Evolutionary conservation across 805 yeast genomes (phyloP).

Genomic region (Pichia cabralensis): DNA sequence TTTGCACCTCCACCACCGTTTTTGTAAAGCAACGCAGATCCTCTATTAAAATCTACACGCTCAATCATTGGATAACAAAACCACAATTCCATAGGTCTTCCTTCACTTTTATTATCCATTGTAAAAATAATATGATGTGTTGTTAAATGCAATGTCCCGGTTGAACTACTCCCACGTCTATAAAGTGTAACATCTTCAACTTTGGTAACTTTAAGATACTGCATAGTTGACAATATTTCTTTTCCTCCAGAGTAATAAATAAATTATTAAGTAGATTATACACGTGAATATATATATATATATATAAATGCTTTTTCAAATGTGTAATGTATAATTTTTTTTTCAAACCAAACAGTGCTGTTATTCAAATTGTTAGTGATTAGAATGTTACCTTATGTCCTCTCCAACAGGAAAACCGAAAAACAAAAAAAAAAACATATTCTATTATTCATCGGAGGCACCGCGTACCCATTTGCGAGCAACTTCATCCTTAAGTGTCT

Average conservation of each 20-base stretch:
- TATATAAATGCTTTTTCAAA: too few relatives aligned
- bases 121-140: slow-evolving; percentile 70
- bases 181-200: slow-evolving; percentile 38
- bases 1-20: not conserved
- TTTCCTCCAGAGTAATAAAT: not conserved
- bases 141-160: slow-evolving; percentile 59
- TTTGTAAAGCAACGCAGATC: slow-evolving; percentile 32
- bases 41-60: slow-evolving; percentile 44
- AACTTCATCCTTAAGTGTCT: slow-evolving; percentile 39
- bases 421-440: not conserved
- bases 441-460: slow-evolving; percentile 6
- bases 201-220: slow-evolving; percentile 43
- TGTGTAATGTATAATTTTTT: too few relatives aligned
- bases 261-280: not conserved
- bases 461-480: slow-evolving; percentile 50
- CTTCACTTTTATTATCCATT: slow-evolving; percentile 10
- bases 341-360: too few relatives aligned
- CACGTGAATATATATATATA: too few relatives aligned
- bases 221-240: slow-evolving; percentile 34
- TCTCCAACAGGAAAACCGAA: too few relatives aligned
- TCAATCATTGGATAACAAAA: slow-evolving; percentile 80
- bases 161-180: slow-evolving; percentile 44
- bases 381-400: too few relatives aligned
- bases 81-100: slow-evolving; percentile 63
- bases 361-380: too few relatives aligned